phyloP scores from a whole-genome alignment of 306 rosid genomes.

The Fagus sylvatica region DNA sequence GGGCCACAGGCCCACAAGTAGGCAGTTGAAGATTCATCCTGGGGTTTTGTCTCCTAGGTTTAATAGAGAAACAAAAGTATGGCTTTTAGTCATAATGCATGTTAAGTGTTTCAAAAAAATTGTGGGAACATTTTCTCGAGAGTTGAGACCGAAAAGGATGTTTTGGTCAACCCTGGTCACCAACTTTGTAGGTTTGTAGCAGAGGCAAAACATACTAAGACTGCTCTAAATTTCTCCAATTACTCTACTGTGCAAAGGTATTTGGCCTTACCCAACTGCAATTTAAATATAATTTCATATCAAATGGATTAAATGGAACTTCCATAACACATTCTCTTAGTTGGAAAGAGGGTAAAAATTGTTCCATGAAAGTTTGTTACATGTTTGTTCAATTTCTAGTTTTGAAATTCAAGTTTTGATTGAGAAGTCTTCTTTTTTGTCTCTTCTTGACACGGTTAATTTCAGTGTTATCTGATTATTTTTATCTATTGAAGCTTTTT shows the following conservation, averaged over 20 bases:
- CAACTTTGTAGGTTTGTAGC: neutral
- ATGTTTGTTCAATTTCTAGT: neutral
- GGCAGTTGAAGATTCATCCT: neutral
- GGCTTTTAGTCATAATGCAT: neutral
- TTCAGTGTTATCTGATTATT: neutral
- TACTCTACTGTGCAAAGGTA: neutral
- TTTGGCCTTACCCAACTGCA: neutral
- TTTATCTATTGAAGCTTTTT: too few relatives aligned
- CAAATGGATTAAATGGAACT: neutral
- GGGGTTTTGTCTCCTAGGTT: neutral
- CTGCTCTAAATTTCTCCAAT: neutral
- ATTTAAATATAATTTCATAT: neutral
- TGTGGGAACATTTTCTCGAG: neutral
- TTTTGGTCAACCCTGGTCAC: neutral
- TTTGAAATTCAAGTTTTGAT: neutral
- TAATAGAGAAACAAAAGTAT: neutral
- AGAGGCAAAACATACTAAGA: neutral
- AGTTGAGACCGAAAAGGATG: neutral
- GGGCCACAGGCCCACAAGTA: neutral
- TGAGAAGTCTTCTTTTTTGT: neutral
- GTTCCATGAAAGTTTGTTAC: neutral
- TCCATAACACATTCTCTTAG: neutral
- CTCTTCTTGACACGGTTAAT: neutral
- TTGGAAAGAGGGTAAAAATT: neutral
- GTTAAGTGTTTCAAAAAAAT: neutral